Percentiles rank a stretch among this genome's conserved stretches.
phyloP scores from a whole-genome alignment of 306 rosid species.

The Trifolium fragiferum region DNA sequence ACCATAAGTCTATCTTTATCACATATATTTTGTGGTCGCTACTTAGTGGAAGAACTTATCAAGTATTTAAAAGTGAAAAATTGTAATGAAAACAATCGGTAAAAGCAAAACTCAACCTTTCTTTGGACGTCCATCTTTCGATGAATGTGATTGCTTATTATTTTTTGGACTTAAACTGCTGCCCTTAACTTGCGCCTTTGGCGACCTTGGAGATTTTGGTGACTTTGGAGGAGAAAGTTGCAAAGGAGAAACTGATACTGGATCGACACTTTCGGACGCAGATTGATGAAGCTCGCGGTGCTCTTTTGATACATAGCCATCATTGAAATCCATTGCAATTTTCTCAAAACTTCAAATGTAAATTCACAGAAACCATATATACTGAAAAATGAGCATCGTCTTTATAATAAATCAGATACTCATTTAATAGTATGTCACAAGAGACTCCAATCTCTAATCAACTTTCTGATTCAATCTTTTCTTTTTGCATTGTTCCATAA shows the following conservation, averaged over 20 bases:
- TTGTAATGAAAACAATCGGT: slow-evolving; percentile 3
- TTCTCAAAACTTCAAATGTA: slow-evolving; percentile 30
- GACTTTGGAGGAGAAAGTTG: slow-evolving; percentile 54
- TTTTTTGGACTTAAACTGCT: slow-evolving; percentile 48
- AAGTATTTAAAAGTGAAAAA: background rate
- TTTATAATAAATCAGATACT: slow-evolving; percentile 1
- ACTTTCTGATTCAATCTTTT: slow-evolving; percentile 28
- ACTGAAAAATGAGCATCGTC: slow-evolving; percentile 26
- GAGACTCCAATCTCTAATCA: slow-evolving; percentile 36
- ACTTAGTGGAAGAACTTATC: slow-evolving; percentile 9
- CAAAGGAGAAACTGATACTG: slow-evolving; percentile 51
- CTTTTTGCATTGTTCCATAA: background rate
- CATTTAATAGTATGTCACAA: slow-evolving; percentile 15
- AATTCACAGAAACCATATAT: slow-evolving; percentile 33
- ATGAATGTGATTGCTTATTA: slow-evolving; percentile 46
- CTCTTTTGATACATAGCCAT: slow-evolving; percentile 56
- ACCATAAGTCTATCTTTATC: background rate
- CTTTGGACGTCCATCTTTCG: slow-evolving; percentile 59
- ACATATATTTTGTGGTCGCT: slow-evolving; percentile 4
- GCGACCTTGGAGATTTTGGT: slow-evolving; percentile 55
- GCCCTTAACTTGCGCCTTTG: slow-evolving; percentile 44
- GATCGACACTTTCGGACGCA: slow-evolving; percentile 57
- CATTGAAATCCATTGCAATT: slow-evolving; percentile 56
- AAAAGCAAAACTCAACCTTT: slow-evolving; percentile 50
- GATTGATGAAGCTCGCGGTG: slow-evolving; percentile 54